Evolutionary conservation across 768 basidiomycete genomes (phyloP), one percentile per base, ranked within the genome.

Genomic region (Paxillus ammoniavirescens): DNA sequence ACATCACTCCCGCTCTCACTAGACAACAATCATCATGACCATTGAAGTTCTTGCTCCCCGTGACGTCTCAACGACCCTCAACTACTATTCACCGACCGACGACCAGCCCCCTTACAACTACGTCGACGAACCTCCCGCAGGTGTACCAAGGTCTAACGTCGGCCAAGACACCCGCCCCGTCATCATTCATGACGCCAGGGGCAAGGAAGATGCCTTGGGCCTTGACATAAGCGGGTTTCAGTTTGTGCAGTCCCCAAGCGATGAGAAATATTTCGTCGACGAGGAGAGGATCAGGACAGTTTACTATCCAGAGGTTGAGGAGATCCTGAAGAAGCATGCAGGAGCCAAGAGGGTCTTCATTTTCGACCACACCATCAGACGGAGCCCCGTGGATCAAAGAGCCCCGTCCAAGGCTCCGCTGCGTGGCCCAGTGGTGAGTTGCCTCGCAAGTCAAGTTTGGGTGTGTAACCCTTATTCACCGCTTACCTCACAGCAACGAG

Each of bases 161-260:
- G 65, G 65, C n/a, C 3, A 35, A 26, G 65, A 65, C 47, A 42
- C 21, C 10, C 64, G 43, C 13, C 52, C 48, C 1, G 51, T 56
- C 6, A 49, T 67, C 46, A 42, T 75, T 17, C 65, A 72, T 41
- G 67, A 75, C 40, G 50, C 72, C 5, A 68, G 73, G 42, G 73
- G 69, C 26, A 62, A 70, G 43, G 69, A 61, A 23, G 54, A 56
- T 37, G 30, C 54, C 1, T 52, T 68, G 5, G 63, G 62, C n/a
- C 66, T 75, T 38, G 77, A 79, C 49, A 62, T 62, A 47, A 70
- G 72, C n/a, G 79, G 79, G n/a, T 80, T 80, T 63, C 70, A 73
- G 57, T 74, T 74, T 57, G 48, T 70, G 26, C 62, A 66, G 35
- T 49, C 65, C 26, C 65, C 62, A 4, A 72, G 71, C 49, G 50